Evolutionary conservation across 176 grass and related monocot genomes (phyloP), one percentile per base, ranked within the genome.

Genomic region (Themeda triandra): DNA sequence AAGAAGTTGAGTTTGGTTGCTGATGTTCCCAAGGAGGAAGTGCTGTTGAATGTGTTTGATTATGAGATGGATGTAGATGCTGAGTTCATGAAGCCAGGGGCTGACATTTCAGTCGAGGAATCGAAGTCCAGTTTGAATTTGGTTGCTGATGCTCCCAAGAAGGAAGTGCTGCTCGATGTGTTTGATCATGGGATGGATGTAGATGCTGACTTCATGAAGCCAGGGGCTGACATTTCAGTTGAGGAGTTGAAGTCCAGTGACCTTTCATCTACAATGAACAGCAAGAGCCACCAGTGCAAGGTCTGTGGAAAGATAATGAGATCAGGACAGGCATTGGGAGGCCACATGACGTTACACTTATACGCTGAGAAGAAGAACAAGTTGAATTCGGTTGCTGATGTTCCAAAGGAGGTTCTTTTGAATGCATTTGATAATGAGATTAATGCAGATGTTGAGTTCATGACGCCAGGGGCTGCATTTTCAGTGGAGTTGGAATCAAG

Each of bases 271-370:
- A 35, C 81, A 28, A 13, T 46, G 46, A 78, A 83, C 29, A 66
- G 17, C 18, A 86, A 84, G 45, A 74, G 18, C 21, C 51, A 88
- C 58, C 29, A 73, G 36, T 92, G 87, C 81, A 69, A 13, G 49
- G 17, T 72, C 37, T 92, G 87, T 83, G 64, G 83, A 60, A 92
- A 87, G 81, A 63, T 48, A 69, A 79, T 90, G 76, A 36, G 69
- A 24, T 90, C 87, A 71, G 85, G 82, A 19, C 66, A 78, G 30
- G 87, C 87, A 45, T 85, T 87, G n/a, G 91, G 82, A 25, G 81
- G 91, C 72, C 91, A 90, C 73, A 80, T 73, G 71, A 49, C 42
- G 3, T 49, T 28, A 31, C 71, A 46, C 41, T 48, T 29, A 18
- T 7, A 49, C 42, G 9, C 24, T 63, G 33, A 41, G 49, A 66